These are phyloP conservation scores for Terfezia claveryi DNA, from an alignment of 495 filamentous ascomycete species.

Conservation along the genomic window DNA sequence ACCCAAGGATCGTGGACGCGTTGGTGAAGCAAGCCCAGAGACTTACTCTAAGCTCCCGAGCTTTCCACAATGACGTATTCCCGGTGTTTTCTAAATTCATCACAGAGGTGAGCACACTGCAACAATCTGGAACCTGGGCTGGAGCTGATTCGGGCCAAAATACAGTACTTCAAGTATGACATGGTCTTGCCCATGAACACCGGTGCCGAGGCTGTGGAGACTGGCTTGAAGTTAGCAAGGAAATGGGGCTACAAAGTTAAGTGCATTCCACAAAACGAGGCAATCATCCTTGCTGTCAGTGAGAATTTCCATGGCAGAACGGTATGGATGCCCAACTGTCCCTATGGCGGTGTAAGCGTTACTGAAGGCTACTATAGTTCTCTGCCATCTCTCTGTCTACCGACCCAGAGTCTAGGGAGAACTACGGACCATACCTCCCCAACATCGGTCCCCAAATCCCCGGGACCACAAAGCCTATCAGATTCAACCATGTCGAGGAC, in stretches of 20 bases:
- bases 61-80: constrained; percentile 99
- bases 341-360: not conserved
- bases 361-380: constrained; percentile 26
- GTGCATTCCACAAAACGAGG: constrained; percentile 64
- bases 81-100: constrained; percentile 88
- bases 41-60: constrained; percentile 79
- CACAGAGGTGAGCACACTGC: constrained; percentile 27
- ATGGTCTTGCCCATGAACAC: constrained; percentile 99
- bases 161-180: constrained; percentile 68
- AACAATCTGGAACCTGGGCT: not conserved
- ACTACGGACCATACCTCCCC: constrained; percentile 91
- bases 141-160: not conserved
- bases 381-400: constrained; percentile 84
- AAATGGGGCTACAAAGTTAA: constrained; percentile 99
- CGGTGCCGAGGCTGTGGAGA: constrained; percentile 96
- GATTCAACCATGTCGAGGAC: constrained; percentile 66
- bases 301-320: constrained; percentile 97
- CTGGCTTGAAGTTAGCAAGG: constrained; percentile 84
- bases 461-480: constrained; percentile 52
- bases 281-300: constrained; percentile 58
- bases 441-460: constrained; percentile 61
- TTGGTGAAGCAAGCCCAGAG: constrained; percentile 75
- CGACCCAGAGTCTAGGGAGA: constrained; percentile 84
- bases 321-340: not conserved
- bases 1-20: constrained; percentile 80